Conservation (phyloP, 2,329 filamentous ascomycete genomes). For the Zopfia rhizophila region DNA sequence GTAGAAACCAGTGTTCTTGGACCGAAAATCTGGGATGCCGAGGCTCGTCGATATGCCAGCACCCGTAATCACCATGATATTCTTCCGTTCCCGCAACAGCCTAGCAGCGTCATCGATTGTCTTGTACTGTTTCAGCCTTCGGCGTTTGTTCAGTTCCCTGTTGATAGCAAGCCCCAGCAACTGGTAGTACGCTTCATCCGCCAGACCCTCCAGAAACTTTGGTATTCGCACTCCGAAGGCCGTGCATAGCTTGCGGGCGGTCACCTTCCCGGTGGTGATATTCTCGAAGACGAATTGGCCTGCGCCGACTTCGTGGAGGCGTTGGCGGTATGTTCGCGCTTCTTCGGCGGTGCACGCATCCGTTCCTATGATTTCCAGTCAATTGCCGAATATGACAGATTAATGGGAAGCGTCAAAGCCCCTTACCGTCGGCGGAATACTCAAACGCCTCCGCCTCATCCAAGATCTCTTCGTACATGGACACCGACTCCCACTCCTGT, state of each 20-base stretch:
- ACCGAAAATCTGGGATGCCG: slow-evolving; percentile 96
- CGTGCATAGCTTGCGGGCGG: slow-evolving; percentile 84
- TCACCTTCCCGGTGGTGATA: slow-evolving; percentile 69
- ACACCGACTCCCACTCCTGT: slow-evolving; percentile 44
- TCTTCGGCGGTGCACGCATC: slow-evolving; percentile 60
- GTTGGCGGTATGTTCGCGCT: slow-evolving; percentile 72
- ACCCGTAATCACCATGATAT: slow-evolving; percentile 93
- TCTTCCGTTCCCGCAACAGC: slow-evolving; percentile 77
- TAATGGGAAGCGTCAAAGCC: background rate
- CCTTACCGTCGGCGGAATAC: slow-evolving; percentile 36
- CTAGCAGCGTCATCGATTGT: slow-evolving; percentile 86
- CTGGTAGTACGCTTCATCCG: slow-evolving; percentile 79
- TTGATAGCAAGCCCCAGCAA: slow-evolving; percentile 81
- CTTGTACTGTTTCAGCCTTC: slow-evolving; percentile 83
- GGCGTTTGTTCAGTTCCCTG: slow-evolving; percentile 82
- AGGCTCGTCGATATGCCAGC: slow-evolving; percentile 97
- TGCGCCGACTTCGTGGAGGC: slow-evolving; percentile 80
- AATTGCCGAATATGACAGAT: slow-evolving; percentile 11
- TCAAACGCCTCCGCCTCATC: slow-evolving; percentile 44
- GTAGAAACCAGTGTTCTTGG: slow-evolving; percentile 91
- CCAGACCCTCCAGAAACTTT: slow-evolving; percentile 74
- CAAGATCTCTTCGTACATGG: slow-evolving; percentile 47
- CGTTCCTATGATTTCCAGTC: slow-evolving; percentile 30
- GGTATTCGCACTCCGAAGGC: slow-evolving; percentile 85
- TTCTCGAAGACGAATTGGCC: slow-evolving; percentile 75